These are phyloP conservation scores for Exophiala phaeomuriformis DNA, from an alignment of 2,329 filamentous ascomycete genomes.

Conservation along the genomic window DNA sequence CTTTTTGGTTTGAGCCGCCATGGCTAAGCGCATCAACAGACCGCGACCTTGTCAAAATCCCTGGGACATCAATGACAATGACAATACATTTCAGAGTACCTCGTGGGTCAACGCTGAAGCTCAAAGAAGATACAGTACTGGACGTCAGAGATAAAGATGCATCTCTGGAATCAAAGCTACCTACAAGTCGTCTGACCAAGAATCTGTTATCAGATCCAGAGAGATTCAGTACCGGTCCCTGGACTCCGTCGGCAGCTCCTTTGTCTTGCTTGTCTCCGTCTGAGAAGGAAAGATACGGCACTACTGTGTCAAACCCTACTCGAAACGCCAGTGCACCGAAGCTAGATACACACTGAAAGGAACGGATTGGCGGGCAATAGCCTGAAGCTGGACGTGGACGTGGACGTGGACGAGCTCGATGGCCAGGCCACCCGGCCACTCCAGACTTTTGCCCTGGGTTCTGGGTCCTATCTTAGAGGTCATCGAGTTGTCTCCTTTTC, in stretches of 20 bases:
- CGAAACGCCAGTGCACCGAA: neutral
- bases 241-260: slow-evolving; percentile 1
- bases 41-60: too few relatives aligned
- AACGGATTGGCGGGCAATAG: slow-evolving; percentile 5
- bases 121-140: neutral
- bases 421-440: slow-evolving; percentile 5
- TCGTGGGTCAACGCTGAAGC: slow-evolving; percentile 2
- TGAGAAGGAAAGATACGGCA: slow-evolving; percentile 6
- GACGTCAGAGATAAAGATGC: neutral
- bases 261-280: neutral
- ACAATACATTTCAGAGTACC: slow-evolving; percentile 1
- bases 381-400: too few relatives aligned
- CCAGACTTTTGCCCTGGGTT: slow-evolving; percentile 41
- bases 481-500: slow-evolving; percentile 28
- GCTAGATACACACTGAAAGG: neutral
- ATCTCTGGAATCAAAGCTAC: slow-evolving; percentile 7
- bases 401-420: slow-evolving; percentile 1
- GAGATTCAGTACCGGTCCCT: slow-evolving; percentile 3
- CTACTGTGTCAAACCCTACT: neutral
- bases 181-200: slow-evolving; percentile 1
- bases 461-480: slow-evolving; percentile 40
- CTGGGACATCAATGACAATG: too few relatives aligned
- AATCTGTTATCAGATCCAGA: neutral
- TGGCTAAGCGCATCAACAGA: too few relatives aligned
- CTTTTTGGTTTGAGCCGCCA: too few relatives aligned